Evolutionary conservation across 179 eudicot genomes (phyloP).

Genomic region (Dionaea muscipula): DNA sequence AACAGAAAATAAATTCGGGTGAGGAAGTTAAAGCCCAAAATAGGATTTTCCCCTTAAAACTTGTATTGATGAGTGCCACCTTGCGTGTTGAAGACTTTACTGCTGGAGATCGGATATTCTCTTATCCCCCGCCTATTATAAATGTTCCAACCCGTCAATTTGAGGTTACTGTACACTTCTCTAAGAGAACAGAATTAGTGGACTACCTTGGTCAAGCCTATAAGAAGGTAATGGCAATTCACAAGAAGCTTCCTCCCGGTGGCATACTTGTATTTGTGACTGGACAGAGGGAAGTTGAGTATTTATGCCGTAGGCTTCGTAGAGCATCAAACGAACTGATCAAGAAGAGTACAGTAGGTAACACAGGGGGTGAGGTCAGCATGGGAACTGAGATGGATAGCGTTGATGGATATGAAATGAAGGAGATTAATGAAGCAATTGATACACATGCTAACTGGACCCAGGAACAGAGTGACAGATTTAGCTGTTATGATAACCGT

Average conservation of each 20-base stretch:
- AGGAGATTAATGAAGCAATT: constrained; percentile 68
- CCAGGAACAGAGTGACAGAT: constrained; percentile 38
- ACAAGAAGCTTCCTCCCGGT: constrained; percentile 84
- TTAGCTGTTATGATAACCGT: constrained; percentile 44
- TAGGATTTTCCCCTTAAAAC: constrained; percentile 56
- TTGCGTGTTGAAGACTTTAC: constrained; percentile 77
- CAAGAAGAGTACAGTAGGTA: constrained; percentile 16
- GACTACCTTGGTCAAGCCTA: constrained; percentile 86
- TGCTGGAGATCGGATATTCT: constrained; percentile 47
- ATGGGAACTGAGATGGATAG: constrained; percentile 13
- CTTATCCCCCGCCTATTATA: constrained; percentile 50
- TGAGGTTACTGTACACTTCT: constrained; percentile 53
- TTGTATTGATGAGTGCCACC: constrained; percentile 96
- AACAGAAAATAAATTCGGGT: constrained; percentile 35
- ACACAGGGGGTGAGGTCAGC: constrained; percentile 17
- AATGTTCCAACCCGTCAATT: constrained; percentile 60
- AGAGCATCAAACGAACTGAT: constrained; percentile 51
- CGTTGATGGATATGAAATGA: constrained; percentile 35
- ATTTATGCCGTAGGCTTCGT: constrained; percentile 57
- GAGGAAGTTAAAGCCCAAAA: constrained; percentile 26
- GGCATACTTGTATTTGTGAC: constrained; percentile 94
- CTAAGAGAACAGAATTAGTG: constrained; percentile 54
- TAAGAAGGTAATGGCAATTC: constrained; percentile 71
- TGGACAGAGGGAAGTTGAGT: constrained; percentile 85
- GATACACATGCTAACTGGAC: constrained; percentile 27